These are phyloP conservation scores for Colletotrichum acutatum DNA, from an alignment of 2,329 filamentous ascomycete genomes.

Conservation along the genomic window DNA sequence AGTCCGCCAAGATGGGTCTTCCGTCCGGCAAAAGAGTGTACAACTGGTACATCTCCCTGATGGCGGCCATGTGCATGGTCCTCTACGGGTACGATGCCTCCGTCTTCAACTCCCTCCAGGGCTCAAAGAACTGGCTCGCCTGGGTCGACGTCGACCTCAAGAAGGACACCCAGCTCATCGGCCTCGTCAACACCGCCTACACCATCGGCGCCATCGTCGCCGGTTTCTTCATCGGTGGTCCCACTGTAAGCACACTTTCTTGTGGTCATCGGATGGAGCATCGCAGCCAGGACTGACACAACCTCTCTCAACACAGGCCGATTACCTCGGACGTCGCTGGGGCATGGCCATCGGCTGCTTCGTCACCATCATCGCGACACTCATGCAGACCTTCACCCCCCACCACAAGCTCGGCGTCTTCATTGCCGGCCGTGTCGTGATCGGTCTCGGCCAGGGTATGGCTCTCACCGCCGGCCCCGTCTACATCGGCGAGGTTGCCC, in stretches of 20 bases:
- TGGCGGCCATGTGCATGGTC: constrained; percentile 80
- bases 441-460: constrained; percentile 77
- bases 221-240: constrained; percentile 76
- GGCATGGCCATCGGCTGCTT: constrained; percentile 74
- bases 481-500: constrained; percentile 36
- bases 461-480: constrained; percentile 49
- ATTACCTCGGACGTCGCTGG: constrained; percentile 69
- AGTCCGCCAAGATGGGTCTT: constrained; percentile 25
- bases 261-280: no score
- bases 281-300: neutral
- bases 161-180: constrained; percentile 56
- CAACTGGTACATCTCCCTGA: constrained; percentile 63
- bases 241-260: constrained; percentile 52
- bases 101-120: constrained; percentile 78
- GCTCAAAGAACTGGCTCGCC: constrained; percentile 72
- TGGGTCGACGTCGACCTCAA: constrained; percentile 67
- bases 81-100: constrained; percentile 81
- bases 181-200: constrained; percentile 73
- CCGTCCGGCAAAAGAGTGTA: constrained; percentile 31
- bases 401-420: constrained; percentile 71
- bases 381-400: constrained; percentile 75
- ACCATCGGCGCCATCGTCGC: constrained; percentile 77
- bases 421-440: constrained; percentile 74
- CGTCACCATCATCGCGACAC: constrained; percentile 74
- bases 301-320: constrained; percentile 49